These are phyloP conservation scores for Priceomyces castillae DNA, from an alignment of 805 yeast species.

Conservation along the genomic window DNA sequence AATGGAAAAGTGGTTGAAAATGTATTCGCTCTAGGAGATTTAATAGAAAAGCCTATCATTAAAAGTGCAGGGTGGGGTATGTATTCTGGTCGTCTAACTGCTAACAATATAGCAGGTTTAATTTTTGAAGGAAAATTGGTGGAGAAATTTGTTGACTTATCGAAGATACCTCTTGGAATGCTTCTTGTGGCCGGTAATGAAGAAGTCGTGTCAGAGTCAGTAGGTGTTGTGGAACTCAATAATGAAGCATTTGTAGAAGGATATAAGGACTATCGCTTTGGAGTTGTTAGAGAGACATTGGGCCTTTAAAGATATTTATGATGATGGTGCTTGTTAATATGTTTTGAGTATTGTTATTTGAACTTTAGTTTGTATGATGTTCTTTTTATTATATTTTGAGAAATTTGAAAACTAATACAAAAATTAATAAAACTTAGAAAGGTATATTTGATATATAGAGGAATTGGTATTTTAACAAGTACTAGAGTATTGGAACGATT, in stretches of 20 bases:
- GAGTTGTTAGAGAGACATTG: constrained; percentile 21
- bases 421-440: no score
- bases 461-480: no score
- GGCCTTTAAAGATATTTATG: not conserved
- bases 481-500: no score
- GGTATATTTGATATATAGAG: no score
- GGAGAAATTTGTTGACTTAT: constrained; percentile 33
- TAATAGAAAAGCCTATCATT: constrained; percentile 38
- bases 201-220: constrained; percentile 36
- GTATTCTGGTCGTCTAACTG: constrained; percentile 39
- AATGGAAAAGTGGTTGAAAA: constrained; percentile 18
- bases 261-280: constrained; percentile 42
- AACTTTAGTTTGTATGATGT: no score
- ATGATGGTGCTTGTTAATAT: no score
- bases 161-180: constrained; percentile 39
- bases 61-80: constrained; percentile 47
- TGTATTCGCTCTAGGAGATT: constrained; percentile 38
- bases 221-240: constrained; percentile 33
- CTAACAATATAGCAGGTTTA: constrained; percentile 32
- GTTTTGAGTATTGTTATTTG: no score
- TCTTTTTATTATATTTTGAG: no score
- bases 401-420: no score
- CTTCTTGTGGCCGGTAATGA: constrained; percentile 40
- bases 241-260: constrained; percentile 33
- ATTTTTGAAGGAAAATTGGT: constrained; percentile 28